phyloP scores from a whole-genome alignment of 2,329 filamentous ascomycete genomes.

The Talaromyces sp. region DNA sequence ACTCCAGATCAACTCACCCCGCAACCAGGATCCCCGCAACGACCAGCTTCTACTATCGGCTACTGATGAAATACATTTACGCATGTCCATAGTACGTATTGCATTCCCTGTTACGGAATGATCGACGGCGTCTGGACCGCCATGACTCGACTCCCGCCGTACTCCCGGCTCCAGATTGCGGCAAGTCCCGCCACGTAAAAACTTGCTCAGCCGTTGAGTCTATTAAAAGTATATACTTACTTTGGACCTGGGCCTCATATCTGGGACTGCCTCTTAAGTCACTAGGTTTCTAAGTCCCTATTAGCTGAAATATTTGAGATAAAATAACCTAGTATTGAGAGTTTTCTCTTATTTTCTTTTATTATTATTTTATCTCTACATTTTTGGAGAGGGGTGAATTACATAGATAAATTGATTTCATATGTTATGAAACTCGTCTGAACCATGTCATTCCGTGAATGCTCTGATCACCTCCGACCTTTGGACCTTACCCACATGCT shows the following conservation, averaged over 20 bases:
- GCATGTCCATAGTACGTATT: not conserved
- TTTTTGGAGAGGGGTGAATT: too few relatives aligned
- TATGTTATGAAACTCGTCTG: too few relatives aligned
- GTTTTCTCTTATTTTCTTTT: not conserved
- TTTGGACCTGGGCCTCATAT: not conserved
- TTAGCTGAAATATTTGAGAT: not conserved
- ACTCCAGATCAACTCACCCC: not conserved
- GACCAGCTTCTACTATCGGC: not conserved
- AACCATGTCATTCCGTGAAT: not conserved
- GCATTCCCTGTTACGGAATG: not conserved
- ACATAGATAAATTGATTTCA: too few relatives aligned
- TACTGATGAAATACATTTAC: not conserved
- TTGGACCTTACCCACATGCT: not conserved
- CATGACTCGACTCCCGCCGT: not conserved
- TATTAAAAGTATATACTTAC: not conserved
- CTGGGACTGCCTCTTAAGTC: not conserved
- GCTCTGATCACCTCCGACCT: not conserved
- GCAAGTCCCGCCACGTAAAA: not conserved
- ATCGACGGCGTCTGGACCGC: not conserved
- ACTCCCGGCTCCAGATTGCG: too few relatives aligned
- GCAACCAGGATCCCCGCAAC: not conserved
- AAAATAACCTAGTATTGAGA: not conserved
- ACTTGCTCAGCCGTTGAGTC: not conserved
- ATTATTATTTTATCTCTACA: too few relatives aligned
- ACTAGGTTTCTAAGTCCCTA: not conserved